Percentiles rank a stretch among this genome's conserved stretches.
Conservation (phyloP, 148 eudicot species). For the Vaccinium vitisidaea region DNA sequence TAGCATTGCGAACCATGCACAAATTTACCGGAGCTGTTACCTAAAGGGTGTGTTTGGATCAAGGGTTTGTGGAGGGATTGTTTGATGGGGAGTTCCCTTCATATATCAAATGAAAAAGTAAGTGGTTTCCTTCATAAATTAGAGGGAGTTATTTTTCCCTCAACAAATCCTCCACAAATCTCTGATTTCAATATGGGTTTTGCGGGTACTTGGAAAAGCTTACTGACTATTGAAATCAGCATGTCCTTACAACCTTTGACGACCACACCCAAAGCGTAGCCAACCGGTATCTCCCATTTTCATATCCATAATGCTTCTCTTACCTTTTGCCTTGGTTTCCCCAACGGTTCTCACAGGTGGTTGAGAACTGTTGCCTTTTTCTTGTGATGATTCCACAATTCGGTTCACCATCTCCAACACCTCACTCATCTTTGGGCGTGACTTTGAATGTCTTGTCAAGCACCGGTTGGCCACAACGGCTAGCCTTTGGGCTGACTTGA, state of each 20-base stretch:
- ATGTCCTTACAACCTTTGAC: constrained; percentile 34
- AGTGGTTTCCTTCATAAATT: background rate
- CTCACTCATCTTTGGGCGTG: constrained; percentile 96
- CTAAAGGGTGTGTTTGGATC: background rate
- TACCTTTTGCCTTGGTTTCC: constrained; percentile 13
- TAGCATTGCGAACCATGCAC: background rate
- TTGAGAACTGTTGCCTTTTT: constrained; percentile 26
- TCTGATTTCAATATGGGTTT: too few species aligned
- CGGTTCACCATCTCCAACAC: constrained; percentile 66
- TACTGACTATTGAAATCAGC: constrained; percentile 18
- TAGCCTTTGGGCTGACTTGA: constrained; percentile 63
- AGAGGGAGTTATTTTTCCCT: background rate
- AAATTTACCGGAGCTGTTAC: background rate
- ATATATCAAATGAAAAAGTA: background rate
- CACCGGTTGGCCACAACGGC: constrained; percentile 77
- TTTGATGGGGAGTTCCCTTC: background rate
- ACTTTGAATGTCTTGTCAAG: constrained; percentile 54
- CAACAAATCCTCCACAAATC: background rate
- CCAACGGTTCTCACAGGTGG: constrained; percentile 28
- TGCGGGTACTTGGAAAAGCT: too few species aligned
- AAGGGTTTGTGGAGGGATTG: background rate
- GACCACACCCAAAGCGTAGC: constrained; percentile 27
- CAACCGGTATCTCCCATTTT: constrained; percentile 34
- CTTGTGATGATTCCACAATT: constrained; percentile 44
- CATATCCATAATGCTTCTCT: constrained; percentile 32